Base-by-base conservation (phyloP, 257 asterid species). In the Echium plantagineum region DNA sequence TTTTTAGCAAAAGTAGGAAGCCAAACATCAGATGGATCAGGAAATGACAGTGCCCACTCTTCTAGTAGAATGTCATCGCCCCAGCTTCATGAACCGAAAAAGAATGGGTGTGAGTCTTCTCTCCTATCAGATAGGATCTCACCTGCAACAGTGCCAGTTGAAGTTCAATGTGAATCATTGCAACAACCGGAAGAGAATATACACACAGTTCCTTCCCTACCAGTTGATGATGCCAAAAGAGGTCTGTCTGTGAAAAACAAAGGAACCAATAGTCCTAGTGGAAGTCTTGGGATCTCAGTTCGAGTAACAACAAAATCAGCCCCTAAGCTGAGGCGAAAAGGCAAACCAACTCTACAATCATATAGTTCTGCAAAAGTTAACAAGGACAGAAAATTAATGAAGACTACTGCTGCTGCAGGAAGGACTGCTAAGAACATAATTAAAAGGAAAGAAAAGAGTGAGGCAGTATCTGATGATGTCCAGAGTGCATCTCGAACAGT, bases 341-440 rank as follows among this genome's bases (percentile, higher is more conserved):
- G 80, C 10, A 83, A 75, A 69, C 63, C 70, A 65, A 72, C 66
- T 21, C 68, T 66, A 58, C 59, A 89, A 68, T 69, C 93, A 26
- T 70, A 95, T 32, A 79, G 66, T 62, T 68, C 71, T 51, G 64
- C 60, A 8, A 83, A 76, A 76, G 75, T 73, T 71, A 78, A 67
- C 60, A 84, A 71, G 76, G 95, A 77, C 16, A 60, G 65, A 63
- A 77, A 70, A 71, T 56, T 83, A 48, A 65, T 63, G 15, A 76
- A 80, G 79, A 81, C 62, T 72, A 60, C 77, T 17, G 46, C 83
- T 9, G 83, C 87, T 49, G 66, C 75, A 21, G 76, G 71, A 69
- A 90, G 81, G 73, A 89, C 95, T 28, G 84, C 75, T 22, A 90
- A 77, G 94, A 79, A 63, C 69, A 62, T 71, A 19, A 26, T 61